Base-by-base conservation (phyloP, 2,329 filamentous ascomycete species). In the Clarireedia monteithiana region DNA sequence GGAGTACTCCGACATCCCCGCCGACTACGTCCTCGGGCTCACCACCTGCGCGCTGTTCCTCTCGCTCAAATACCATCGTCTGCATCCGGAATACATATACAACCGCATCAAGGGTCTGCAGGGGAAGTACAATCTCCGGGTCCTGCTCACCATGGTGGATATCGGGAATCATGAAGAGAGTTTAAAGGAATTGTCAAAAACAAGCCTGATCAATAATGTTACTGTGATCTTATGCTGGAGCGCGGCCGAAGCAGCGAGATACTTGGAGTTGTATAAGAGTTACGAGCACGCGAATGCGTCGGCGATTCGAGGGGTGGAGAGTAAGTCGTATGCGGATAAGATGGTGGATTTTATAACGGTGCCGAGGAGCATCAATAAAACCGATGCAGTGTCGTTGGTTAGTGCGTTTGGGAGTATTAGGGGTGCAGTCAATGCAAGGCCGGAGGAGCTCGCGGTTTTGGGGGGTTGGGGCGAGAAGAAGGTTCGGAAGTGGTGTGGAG, bases 51-150 rank as follows among this genome's bases (percentile, higher is more conserved):
- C 89, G 0, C 78, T 99, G 5, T 99, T 97, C 69, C 76, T 99
- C 44, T 95, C 89, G 48, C 80, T 99, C 54, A 99, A 97, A 72
- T 99, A 99, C 72, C 94, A 99, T 72, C 89, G 92, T 27, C 79
- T 99, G 52, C 94, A 99, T 68, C 94, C 94, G 0, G 94, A 99
- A 72, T 99, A 99, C 75, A 90, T 99, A 66, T 97, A 97, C 75
- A 91, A 87, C 24, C 87, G 94, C 56, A 95, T 99, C 63, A 86
- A 88, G 52, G 83, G 85, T 49, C 77, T 99, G 4, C 88, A 88
- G 51, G 89, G 88, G 50, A 89, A 88, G 72, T 97, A 95, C 74
- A 86, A 85, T 62, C 79, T 99, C 20, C 88, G 94, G 48, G 79
- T 99, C 52, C 74, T 99, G 27, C 79, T 99, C 49, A 85, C 86